These are phyloP conservation scores for Metschnikowia kofuensis DNA, from an alignment of 805 yeast genomes.

Conservation along the genomic window DNA sequence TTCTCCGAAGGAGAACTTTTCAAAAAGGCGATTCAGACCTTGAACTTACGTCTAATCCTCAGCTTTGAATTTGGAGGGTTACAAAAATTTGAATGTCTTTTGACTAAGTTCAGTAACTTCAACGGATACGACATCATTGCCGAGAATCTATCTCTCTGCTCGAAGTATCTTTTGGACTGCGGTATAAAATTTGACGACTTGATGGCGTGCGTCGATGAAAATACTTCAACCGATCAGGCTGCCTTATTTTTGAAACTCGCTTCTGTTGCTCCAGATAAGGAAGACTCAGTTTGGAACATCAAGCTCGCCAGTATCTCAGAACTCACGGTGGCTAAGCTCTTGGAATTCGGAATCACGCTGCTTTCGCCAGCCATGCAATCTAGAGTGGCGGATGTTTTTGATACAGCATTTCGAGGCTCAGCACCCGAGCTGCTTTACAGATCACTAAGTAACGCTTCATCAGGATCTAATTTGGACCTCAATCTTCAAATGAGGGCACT, in stretches of 20 bases:
- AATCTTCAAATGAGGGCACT: not conserved
- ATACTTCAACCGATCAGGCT: slow-evolving; percentile 3
- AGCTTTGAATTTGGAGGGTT: slow-evolving; percentile 27
- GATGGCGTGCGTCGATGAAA: not conserved
- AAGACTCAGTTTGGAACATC: not conserved
- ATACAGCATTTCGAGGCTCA: not conserved
- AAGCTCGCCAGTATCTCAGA: slow-evolving; percentile 17
- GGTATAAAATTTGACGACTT: not conserved
- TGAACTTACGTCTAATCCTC: slow-evolving; percentile 46
- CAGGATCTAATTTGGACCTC: not conserved
- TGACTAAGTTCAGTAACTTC: slow-evolving; percentile 40
- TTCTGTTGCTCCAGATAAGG: not conserved
- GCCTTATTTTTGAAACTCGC: slow-evolving; percentile 6
- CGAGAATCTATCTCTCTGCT: slow-evolving; percentile 18
- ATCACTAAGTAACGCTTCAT: not conserved
- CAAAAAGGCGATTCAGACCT: slow-evolving; percentile 48
- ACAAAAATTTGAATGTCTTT: slow-evolving; percentile 23
- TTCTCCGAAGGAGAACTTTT: slow-evolving; percentile 52
- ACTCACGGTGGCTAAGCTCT: slow-evolving; percentile 11
- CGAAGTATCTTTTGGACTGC: slow-evolving; percentile 13
- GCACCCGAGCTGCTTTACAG: not conserved
- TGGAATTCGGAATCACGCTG: slow-evolving; percentile 12
- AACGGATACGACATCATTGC: slow-evolving; percentile 28
- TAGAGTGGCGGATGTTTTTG: not conserved
- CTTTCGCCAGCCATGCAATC: not conserved